These are phyloP conservation scores for Nigrograna mackinnonii DNA, from an alignment of 2,329 filamentous ascomycete genomes.

Conservation along the genomic window DNA sequence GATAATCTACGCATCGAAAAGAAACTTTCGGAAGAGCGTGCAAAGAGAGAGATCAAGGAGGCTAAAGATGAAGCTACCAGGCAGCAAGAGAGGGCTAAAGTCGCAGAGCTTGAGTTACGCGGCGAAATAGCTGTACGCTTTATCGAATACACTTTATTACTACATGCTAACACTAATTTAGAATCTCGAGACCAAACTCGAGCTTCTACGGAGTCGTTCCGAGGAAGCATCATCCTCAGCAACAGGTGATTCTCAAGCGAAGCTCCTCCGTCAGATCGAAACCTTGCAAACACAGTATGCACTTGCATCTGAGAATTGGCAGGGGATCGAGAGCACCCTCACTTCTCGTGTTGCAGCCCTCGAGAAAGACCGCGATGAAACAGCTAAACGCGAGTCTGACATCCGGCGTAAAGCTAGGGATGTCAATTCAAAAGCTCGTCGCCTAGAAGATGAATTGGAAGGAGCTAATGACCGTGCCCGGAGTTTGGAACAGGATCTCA, in stretches of 20 bases:
- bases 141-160: background rate
- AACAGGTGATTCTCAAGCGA: constrained; percentile 82
- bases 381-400: constrained; percentile 79
- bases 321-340: constrained; percentile 87
- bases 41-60: constrained; percentile 70
- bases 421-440: constrained; percentile 69
- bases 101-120: constrained; percentile 76
- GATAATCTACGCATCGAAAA: constrained; percentile 73
- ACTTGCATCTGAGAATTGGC: constrained; percentile 95
- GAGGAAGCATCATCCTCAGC: constrained; percentile 88
- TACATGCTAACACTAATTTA: constrained; percentile 42
- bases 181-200: constrained; percentile 84
- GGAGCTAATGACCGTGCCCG: constrained; percentile 66
- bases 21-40: constrained; percentile 71
- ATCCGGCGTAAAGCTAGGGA: constrained; percentile 89
- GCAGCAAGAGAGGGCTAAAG: constrained; percentile 70
- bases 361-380: constrained; percentile 91
- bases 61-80: constrained; percentile 73
- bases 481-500: constrained; percentile 66
- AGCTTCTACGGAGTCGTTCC: constrained; percentile 79
- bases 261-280: constrained; percentile 90
- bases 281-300: constrained; percentile 94
- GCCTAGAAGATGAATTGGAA: constrained; percentile 83
- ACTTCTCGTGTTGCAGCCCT: constrained; percentile 75
- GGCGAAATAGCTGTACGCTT: constrained; percentile 65